Evolutionary conservation across 306 rosid species (phyloP).

Genomic region (Vicia faba): DNA sequence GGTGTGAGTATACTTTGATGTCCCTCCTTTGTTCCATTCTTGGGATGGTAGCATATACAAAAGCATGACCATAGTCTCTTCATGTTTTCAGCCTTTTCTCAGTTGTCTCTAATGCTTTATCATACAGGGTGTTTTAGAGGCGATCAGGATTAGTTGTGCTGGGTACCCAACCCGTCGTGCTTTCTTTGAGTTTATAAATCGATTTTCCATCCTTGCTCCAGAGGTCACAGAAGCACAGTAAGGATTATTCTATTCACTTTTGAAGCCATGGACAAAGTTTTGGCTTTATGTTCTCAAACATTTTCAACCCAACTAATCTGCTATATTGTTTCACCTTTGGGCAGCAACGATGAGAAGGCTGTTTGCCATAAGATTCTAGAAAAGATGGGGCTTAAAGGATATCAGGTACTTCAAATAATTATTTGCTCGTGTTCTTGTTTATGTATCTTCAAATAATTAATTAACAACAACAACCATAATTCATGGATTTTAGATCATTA

Average conservation of each 20-base stretch:
- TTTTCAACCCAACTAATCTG: conserved; percentile 32
- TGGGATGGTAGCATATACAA: conserved; percentile 28
- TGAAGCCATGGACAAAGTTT: conserved; percentile 17
- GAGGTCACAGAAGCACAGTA: conserved; percentile 75
- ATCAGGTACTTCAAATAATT: conserved; percentile 68
- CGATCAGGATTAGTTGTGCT: conserved; percentile 98
- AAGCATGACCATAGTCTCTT: conserved; percentile 30
- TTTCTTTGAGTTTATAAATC: conserved; percentile 81
- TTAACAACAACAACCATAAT: conserved; percentile 23
- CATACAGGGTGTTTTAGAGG: conserved; percentile 96
- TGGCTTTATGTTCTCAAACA: conserved; percentile 28
- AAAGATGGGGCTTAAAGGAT: conserved; percentile 85
- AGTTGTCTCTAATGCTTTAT: conserved; percentile 36
- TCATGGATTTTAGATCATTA: conserved; percentile 37
- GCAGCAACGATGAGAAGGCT: conserved; percentile 77
- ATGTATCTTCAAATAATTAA: conserved; percentile 15
- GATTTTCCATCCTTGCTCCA: conserved; percentile 86
- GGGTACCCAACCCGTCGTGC: conserved; percentile 97
- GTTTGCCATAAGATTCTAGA: conserved; percentile 78
- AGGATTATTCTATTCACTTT: conserved; percentile 42
- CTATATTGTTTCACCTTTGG: conserved; percentile 36
- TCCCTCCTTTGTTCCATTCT: conserved; percentile 43
- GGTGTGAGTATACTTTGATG: conserved; percentile 72
- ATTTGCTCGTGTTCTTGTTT: conserved; percentile 31
- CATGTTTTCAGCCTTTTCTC: conserved; percentile 27